Evolutionary conservation across 768 basidiomycete genomes (phyloP), one percentile per base, ranked within the genome.

Genomic region (Clitopilus hobsonii): DNA sequence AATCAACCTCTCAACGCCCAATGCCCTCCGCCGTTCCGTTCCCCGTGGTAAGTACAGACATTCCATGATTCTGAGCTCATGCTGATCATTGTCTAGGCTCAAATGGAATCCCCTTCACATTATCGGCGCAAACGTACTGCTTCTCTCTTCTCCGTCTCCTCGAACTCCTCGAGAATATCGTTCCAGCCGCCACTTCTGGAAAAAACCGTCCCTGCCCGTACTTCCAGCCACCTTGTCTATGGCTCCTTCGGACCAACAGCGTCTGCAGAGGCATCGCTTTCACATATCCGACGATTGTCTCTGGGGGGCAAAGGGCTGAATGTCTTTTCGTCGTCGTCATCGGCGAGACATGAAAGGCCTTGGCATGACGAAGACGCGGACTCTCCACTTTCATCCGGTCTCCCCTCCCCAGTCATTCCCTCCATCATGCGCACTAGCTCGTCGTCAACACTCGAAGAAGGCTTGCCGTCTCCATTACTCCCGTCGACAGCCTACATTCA

Each of bases 391-490:
- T 60, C 64, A 10, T 65, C 64, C 23, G 56, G 48, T 18, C 55
- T 53, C 5, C 50, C 64, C 2, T 63, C 64, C 5, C 61, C 64
- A 27, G 58, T 54, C 22, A 58, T 66, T 14, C 65, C 66, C 16
- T 74, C 76, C n/a, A 76, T 79, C 58, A 75, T 66, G 51, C 76
- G 78, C 55, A 75, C 74, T 1, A 58, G 73, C 27, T 65, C 76
- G 13, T 56, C 65, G 25, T 58, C 60, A 5, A 58, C 60, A 49
- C 38, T 53, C 25, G 54, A 59, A 16, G 53, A 56, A 18, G 47
- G 51, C 8, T 18, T 59, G 7, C 47, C 62, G 7, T 55, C 59
- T 8, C 32, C 54, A 6, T 49, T 64, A 6, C 63, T 66, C 4
- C 66, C 65, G 25, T 59, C 61, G 38, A 38, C 55, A 13, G 54